phyloP scores from a whole-genome alignment of 345 rosid genomes.

The Boechera stricta region DNA sequence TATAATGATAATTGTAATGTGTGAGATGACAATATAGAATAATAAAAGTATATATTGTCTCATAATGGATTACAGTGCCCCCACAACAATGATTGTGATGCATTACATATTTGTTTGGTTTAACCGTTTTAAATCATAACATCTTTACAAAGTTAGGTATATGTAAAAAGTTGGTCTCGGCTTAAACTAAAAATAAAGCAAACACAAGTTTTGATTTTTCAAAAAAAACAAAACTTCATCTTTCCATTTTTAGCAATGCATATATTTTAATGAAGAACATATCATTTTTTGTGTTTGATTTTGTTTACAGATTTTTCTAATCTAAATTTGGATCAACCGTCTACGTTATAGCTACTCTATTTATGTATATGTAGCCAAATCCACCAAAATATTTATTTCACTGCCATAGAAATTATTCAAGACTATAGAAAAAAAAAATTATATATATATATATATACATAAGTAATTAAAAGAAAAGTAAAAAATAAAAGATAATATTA shows the following conservation, averaged over 20 bases:
- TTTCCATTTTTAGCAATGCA: background rate
- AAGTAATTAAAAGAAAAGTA: slow-evolving; percentile 1
- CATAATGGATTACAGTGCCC: slow-evolving; percentile 35
- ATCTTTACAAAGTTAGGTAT: slow-evolving; percentile 39
- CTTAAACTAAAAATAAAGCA: slow-evolving; percentile 10
- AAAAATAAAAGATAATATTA: slow-evolving; percentile 49
- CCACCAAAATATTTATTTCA: slow-evolving; percentile 15
- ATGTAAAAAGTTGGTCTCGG: slow-evolving; percentile 33
- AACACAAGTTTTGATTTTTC: background rate
- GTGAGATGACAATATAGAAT: slow-evolving; percentile 13
- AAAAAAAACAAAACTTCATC: slow-evolving; percentile 4
- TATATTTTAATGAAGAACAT: no score
- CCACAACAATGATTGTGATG: slow-evolving; percentile 34
- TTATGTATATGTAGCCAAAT: slow-evolving; percentile 22
- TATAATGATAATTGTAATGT: background rate
- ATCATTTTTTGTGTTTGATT: background rate
- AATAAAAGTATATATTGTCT: slow-evolving; percentile 23
- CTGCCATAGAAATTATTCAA: slow-evolving; percentile 23
- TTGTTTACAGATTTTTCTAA: background rate
- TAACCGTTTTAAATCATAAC: slow-evolving; percentile 17
- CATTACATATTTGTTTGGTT: slow-evolving; percentile 27
- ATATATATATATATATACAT: background rate
- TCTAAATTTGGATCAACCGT: slow-evolving; percentile 6
- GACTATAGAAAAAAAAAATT: background rate
- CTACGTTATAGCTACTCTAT: slow-evolving; percentile 13